Percentiles rank a stretch among this genome's conserved stretches.
phyloP scores from a whole-genome alignment of 1,284 basidiomycete species.

The Cryptococcus sp. region DNA sequence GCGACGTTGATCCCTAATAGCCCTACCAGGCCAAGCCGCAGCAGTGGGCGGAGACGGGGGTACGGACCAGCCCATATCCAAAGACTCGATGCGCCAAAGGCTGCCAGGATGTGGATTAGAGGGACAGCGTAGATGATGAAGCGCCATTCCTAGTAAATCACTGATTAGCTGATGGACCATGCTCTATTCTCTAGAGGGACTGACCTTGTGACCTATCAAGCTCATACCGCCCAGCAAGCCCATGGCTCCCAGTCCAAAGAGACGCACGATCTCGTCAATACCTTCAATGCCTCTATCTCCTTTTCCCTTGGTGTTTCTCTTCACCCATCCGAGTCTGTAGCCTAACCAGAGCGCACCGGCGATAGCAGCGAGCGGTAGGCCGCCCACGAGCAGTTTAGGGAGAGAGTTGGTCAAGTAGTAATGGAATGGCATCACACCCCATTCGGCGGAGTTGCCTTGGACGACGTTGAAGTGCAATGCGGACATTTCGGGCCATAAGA shows the following conservation, averaged over 20 bases:
- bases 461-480: slow-evolving; percentile 84
- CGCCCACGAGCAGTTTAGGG: slow-evolving; percentile 74
- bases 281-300: slow-evolving; percentile 5
- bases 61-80: slow-evolving; percentile 11
- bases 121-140: slow-evolving; percentile 90
- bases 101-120: slow-evolving; percentile 75
- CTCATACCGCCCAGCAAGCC: slow-evolving; percentile 70
- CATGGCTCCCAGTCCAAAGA: slow-evolving; percentile 56
- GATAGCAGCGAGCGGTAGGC: slow-evolving; percentile 60
- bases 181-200: slow-evolving; percentile 6
- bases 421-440: slow-evolving; percentile 80
- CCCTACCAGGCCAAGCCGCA: slow-evolving; percentile 53
- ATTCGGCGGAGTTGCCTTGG: slow-evolving; percentile 81
- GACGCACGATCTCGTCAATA: slow-evolving; percentile 15
- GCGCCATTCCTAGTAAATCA: slow-evolving; percentile 70
- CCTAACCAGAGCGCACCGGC: background rate
- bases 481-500: slow-evolving; percentile 84
- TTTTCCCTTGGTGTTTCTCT: background rate
- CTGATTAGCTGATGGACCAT: background rate
- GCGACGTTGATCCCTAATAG: slow-evolving; percentile 59
- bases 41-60: slow-evolving; percentile 17
- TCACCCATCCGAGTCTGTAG: background rate
- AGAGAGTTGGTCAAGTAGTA: slow-evolving; percentile 72
- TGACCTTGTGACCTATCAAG: slow-evolving; percentile 71
- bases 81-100: slow-evolving; percentile 57